A percentile compares a stretch with the other conserved stretches of the same genome.
Evolutionary conservation across 1,284 basidiomycete species (phyloP).

Genomic region (Rhodotorula sp.): DNA sequence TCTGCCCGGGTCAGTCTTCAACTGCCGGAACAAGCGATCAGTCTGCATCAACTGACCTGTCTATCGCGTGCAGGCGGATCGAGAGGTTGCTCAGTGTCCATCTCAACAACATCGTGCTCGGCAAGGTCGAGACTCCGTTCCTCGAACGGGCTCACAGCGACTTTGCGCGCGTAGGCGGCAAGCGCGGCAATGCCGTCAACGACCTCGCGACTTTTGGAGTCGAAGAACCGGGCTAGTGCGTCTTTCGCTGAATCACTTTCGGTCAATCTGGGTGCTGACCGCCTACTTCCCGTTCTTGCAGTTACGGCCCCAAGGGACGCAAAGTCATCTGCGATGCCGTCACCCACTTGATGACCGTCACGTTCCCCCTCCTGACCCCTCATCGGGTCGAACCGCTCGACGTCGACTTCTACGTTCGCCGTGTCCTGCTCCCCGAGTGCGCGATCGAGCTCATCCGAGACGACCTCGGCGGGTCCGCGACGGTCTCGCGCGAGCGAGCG

Average conservation of each 20-base stretch:
- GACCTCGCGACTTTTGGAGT: conserved; percentile 39
- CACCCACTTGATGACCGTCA: conserved; percentile 6
- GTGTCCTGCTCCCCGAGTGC: conserved; percentile 43
- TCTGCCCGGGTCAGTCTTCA: conserved; percentile 23
- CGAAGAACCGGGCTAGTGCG: conserved; percentile 44
- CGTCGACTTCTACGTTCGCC: conserved; percentile 37
- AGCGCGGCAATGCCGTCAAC: conserved; percentile 26
- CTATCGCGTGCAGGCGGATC: conserved; percentile 19
- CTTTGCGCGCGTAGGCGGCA: conserved; percentile 19
- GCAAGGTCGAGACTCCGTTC: conserved; percentile 20
- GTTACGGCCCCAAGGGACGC: conserved; percentile 42
- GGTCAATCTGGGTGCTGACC: no score
- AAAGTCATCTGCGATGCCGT: conserved; percentile 31
- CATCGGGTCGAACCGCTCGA: conserved; percentile 21
- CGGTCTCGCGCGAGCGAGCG: conserved; percentile 8
- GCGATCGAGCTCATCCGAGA: conserved; percentile 40
- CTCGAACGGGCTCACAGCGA: conserved; percentile 28
- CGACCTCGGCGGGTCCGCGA: neutral
- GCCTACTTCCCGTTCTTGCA: neutral
- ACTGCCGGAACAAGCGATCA: neutral
- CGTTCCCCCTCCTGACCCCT: conserved; percentile 25
- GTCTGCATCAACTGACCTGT: no score
- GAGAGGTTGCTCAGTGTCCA: conserved; percentile 7
- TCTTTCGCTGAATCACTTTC: neutral
- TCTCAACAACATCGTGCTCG: conserved; percentile 22